Conservation (phyloP, 371 early-diverging fungal genomes). For the Mucor irregularis region DNA sequence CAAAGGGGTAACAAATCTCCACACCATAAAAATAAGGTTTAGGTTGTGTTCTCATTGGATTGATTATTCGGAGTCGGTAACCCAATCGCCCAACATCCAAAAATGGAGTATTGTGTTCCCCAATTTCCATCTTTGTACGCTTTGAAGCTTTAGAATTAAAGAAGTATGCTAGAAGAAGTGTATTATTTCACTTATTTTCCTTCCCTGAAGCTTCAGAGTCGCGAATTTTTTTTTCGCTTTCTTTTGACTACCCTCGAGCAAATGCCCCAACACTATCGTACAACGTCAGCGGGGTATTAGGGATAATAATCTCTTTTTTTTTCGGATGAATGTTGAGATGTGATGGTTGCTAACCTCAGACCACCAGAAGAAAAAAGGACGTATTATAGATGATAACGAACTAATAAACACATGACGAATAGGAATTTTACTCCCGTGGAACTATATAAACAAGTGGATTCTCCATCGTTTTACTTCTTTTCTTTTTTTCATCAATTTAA, state of each 20-base stretch:
- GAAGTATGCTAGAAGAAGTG: conserved; percentile 10
- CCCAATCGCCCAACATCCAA: conserved; percentile 3
- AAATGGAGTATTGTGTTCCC: not conserved
- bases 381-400: conserved; percentile 5
- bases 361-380: conserved; percentile 3
- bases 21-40: not conserved
- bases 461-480: not conserved
- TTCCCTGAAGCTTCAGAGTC: not conserved
- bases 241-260: not conserved
- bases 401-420: conserved; percentile 14
- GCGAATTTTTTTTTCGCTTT: not conserved
- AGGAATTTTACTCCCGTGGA: conserved; percentile 4
- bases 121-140: conserved; percentile 2
- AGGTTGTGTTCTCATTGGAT: not conserved
- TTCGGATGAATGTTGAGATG: conserved; percentile 2
- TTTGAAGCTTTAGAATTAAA: conserved; percentile 3
- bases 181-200: not conserved
- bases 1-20: not conserved
- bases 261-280: not conserved
- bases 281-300: conserved; percentile 5
- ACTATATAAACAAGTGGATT: conserved; percentile 10
- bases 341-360: conserved; percentile 16
- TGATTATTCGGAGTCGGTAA: not conserved
- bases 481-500: not conserved
- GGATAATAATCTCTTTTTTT: not conserved